Evolutionary conservation across 441 rosid genomes (phyloP), one percentile per base, ranked within the genome.

Genomic region (Rhodomyrtus psidioides): DNA sequence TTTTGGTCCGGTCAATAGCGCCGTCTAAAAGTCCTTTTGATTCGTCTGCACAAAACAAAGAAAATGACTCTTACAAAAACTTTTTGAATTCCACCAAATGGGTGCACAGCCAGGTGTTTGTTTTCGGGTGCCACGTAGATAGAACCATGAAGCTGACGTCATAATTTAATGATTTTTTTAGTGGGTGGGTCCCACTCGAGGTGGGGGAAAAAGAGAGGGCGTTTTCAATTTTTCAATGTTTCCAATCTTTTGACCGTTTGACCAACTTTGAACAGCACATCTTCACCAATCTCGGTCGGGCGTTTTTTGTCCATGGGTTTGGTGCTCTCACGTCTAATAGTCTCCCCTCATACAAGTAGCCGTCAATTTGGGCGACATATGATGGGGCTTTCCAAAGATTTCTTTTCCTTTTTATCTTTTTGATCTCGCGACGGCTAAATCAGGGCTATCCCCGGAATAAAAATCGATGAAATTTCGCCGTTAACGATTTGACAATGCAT

Each of bases 361-460:
- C 89, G 96, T 94, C 96, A 95, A 94, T 88, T 89, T 91, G 87
- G 96, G 92, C 94, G 88, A 90, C 94, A 86, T 58, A 57, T 23
- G 7, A 55, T 28, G 75, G 12, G 16, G 53, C 51, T 59, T 49
- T 74, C 83, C 85, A 83, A 86, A 70, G 51, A 26, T 51, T 5
- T 8, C 42, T n/a, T 9, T n/a, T 27, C 30, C 5, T 28, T 17
- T 27, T 15, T 17, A 19, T 39, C 28, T 56, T 28, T 19, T 28
- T 28, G 55, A 16, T 51, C 21, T 7, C 70, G 42, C 1, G 55
- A 30, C 39, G 82, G 54, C 46, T 26, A 60, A 81, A 34, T 55
- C 21, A 2, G 10, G 2, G 23, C 3, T 1, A 5, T 30, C 1
- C 5, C 24, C 44, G 23, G 1, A 16, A 21, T 9, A 10, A 30